Conservation (phyloP, 768 basidiomycete species). For the Termitomyces sp. region DNA sequence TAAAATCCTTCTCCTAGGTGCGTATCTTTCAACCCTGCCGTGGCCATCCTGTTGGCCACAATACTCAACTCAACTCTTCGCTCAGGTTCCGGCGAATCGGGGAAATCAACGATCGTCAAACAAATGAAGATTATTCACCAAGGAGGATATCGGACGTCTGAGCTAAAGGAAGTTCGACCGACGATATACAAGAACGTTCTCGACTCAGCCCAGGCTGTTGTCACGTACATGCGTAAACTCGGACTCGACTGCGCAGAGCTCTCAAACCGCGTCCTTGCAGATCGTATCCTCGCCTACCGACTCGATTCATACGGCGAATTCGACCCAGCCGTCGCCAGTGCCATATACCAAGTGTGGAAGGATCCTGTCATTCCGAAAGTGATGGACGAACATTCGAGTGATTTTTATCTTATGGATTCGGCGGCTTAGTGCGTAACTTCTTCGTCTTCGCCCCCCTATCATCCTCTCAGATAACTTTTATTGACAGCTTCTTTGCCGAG, state of each 20-base stretch:
- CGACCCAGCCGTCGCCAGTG: constrained; percentile 61
- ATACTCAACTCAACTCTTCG: constrained; percentile 24
- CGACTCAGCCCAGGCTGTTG: constrained; percentile 78
- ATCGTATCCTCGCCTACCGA: constrained; percentile 61
- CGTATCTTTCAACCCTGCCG: constrained; percentile 22
- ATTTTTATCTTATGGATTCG: constrained; percentile 2
- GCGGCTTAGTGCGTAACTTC: constrained; percentile 58
- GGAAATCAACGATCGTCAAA: constrained; percentile 93
- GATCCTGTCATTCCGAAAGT: constrained; percentile 53
- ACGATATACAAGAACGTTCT: constrained; percentile 76
- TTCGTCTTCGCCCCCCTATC: background rate
- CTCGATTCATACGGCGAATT: constrained; percentile 36
- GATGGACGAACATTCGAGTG: constrained; percentile 5
- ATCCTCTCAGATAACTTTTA: background rate
- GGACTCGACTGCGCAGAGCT: constrained; percentile 64
- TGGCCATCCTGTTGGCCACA: background rate
- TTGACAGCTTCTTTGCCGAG: constrained; percentile 75
- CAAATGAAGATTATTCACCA: constrained; percentile 95
- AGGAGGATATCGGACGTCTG: constrained; percentile 69
- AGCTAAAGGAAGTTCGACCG: constrained; percentile 64
- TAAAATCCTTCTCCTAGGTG: constrained; percentile 89
- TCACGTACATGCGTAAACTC: constrained; percentile 75
- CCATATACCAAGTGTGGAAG: constrained; percentile 66
- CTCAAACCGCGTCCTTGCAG: constrained; percentile 57
- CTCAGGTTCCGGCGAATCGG: constrained; percentile 95